phyloP scores from a whole-genome alignment of 257 asterid species.

The Nicotiana paniculata region DNA sequence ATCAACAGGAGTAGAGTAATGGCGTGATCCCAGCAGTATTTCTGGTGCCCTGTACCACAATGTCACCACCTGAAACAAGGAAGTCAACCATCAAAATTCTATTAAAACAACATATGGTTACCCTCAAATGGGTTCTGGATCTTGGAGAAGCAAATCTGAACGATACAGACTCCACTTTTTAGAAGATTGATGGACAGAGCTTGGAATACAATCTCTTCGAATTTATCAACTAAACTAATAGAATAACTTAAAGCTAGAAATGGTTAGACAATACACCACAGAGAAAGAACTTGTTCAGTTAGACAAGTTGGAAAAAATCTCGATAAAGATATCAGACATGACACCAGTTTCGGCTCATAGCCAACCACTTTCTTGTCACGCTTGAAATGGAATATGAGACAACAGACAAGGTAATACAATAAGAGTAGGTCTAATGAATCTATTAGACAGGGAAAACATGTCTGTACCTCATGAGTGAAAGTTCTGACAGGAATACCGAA shows the following conservation, averaged over 20 bases:
- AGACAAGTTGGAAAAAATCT: not conserved
- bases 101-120: not conserved
- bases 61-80: conserved; percentile 70
- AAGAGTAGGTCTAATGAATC: not conserved
- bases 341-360: not conserved
- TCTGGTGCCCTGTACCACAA: conserved; percentile 99
- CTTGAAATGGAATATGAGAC: not conserved
- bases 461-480: conserved; percentile 76
- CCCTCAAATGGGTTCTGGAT: not conserved
- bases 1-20: conserved; percentile 95
- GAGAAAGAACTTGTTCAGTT: not conserved
- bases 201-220: not conserved
- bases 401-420: not conserved
- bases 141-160: not conserved
- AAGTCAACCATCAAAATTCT: not conserved
- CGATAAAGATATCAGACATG: not conserved
- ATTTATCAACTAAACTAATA: not conserved
- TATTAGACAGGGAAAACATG: not conserved
- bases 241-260: not conserved
- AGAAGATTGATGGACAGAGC: not conserved
- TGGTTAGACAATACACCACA: not conserved
- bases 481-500: conserved; percentile 95
- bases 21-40: conserved; percentile 87
- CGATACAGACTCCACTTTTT: not conserved
- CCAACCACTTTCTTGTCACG: no score